phyloP scores from a whole-genome alignment of 1,139 yeast genomes.

The Debaryomyces psychrophilus region DNA sequence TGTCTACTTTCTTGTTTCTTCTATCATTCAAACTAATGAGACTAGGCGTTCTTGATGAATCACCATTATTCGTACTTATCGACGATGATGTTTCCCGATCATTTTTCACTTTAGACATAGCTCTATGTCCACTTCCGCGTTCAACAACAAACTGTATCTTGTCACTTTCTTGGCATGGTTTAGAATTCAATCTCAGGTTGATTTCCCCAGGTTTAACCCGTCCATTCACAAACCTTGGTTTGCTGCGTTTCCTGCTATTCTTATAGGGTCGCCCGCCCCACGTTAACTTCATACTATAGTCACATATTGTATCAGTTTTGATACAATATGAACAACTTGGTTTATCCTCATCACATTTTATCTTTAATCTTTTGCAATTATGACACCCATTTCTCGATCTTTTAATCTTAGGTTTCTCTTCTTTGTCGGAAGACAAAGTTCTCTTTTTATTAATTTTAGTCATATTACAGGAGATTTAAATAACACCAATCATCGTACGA shows the following conservation, averaged over 20 bases:
- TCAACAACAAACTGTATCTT: conserved; percentile 2
- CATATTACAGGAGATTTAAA: not conserved
- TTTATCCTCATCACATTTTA: conserved; percentile 72
- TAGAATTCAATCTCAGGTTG: not conserved
- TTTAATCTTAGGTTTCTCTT: conserved; percentile 9
- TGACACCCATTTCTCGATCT: conserved; percentile 61
- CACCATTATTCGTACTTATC: not conserved
- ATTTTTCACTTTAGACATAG: not conserved
- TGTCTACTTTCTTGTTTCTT: not conserved
- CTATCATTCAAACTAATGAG: no score
- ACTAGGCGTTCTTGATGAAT: not conserved
- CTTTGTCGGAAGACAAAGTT: not conserved
- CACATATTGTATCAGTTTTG: conserved; percentile 54
- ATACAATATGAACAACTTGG: conserved; percentile 67
- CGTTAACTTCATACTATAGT: conserved; percentile 63
- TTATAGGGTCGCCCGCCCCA: conserved; percentile 81
- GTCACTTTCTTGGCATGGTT: not conserved
- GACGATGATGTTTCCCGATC: not conserved
- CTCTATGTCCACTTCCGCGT: not conserved
- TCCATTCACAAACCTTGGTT: not conserved
- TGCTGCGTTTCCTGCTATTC: conserved; percentile 38
- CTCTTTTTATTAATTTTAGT: not conserved
- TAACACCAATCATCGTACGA: conserved; percentile 1
- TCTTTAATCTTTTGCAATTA: conserved; percentile 66
- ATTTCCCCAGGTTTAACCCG: not conserved